Percentiles rank a stretch among this genome's conserved stretches.
phyloP scores from a whole-genome alignment of 2,329 filamentous ascomycete species.

The Talaromyces sp. region DNA sequence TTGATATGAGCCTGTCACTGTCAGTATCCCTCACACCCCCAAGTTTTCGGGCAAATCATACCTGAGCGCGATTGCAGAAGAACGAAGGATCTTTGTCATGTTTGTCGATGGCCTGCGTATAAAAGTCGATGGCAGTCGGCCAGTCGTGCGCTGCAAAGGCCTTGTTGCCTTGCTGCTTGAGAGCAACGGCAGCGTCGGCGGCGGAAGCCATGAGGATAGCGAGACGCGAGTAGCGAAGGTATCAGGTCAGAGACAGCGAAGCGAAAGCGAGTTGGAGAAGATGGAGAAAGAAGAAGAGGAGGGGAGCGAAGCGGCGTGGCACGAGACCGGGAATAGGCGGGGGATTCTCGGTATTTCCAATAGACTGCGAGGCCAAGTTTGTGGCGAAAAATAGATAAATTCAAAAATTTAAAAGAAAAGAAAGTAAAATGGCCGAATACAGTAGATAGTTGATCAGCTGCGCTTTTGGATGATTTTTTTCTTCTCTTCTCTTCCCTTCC shows the following conservation, averaged over 20 bases:
- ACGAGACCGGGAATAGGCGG: slow-evolving; percentile 7
- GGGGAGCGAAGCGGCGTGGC: neutral
- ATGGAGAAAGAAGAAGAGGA: neutral
- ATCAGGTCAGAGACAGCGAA: neutral
- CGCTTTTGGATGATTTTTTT: neutral
- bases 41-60: slow-evolving; percentile 31
- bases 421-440: no score
- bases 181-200: slow-evolving; percentile 65
- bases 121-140: slow-evolving; percentile 72
- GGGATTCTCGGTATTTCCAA: neutral
- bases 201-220: slow-evolving; percentile 33
- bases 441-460: neutral
- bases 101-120: slow-evolving; percentile 79
- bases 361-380: neutral
- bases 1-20: slow-evolving; percentile 76
- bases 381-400: neutral
- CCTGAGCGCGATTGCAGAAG: slow-evolving; percentile 92
- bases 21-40: slow-evolving; percentile 10
- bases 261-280: neutral
- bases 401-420: neutral
- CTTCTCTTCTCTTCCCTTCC: neutral
- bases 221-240: neutral
- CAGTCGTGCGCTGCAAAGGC: slow-evolving; percentile 87
- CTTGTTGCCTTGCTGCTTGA: slow-evolving; percentile 93
- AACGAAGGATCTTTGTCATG: slow-evolving; percentile 81